Evolutionary conservation across 192 early-diverging fungal genomes (phyloP).

Genomic region (Geranomyces variabilis): DNA sequence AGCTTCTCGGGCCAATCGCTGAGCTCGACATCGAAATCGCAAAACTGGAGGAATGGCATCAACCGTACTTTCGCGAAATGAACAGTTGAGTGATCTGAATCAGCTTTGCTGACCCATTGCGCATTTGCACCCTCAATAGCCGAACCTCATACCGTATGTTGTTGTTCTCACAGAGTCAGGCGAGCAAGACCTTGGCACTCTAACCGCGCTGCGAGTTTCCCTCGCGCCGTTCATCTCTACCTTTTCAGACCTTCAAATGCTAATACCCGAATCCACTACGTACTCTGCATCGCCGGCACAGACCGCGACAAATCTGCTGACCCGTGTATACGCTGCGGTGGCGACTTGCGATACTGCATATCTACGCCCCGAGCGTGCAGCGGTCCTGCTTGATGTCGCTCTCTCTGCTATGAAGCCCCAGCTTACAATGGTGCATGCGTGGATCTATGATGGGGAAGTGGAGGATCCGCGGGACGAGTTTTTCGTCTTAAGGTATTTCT

Average conservation of each 20-base stretch:
- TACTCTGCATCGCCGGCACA: not conserved
- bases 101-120: too few species aligned
- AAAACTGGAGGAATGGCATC: not conserved
- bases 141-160: too few species aligned
- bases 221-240: not conserved
- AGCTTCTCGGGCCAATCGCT: not conserved
- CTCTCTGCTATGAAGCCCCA: conserved; percentile 11
- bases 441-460: conserved; percentile 25
- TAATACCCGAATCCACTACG: not conserved
- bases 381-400: not conserved
- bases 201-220: not conserved
- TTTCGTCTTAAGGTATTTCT: conserved; percentile 12
- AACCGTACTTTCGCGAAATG: conserved; percentile 3
- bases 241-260: not conserved
- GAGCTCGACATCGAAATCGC: not conserved
- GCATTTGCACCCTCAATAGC: too few species aligned
- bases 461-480: conserved; percentile 31
- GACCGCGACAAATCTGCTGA: conserved; percentile 1
- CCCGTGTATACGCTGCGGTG: not conserved
- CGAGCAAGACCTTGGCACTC: not conserved
- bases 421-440: conserved; percentile 8
- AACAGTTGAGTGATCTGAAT: not conserved
- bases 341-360: not conserved
- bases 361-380: not conserved
- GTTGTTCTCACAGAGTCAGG: not conserved